Conservation (phyloP, 495 filamentous ascomycete species). For the Lasiosphaeria ovina region DNA sequence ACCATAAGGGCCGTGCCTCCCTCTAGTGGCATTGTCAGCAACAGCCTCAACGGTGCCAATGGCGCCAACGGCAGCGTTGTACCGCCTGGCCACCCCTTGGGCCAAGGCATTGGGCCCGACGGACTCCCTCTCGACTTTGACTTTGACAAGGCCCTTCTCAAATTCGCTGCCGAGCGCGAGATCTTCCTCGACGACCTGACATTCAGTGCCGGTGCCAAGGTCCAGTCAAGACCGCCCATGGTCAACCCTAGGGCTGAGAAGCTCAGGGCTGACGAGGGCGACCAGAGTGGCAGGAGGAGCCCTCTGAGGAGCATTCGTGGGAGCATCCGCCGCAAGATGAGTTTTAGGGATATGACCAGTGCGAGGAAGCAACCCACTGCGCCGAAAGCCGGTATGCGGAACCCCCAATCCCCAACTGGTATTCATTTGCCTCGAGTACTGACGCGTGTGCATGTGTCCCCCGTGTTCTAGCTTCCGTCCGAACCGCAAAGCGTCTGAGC, state of each 20-base stretch:
- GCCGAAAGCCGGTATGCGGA: slow-evolving; percentile 67
- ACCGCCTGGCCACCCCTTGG: slow-evolving; percentile 7
- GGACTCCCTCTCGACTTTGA: slow-evolving; percentile 59
- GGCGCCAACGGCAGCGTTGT: slow-evolving; percentile 14
- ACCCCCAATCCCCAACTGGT: neutral
- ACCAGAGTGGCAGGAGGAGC: slow-evolving; percentile 44
- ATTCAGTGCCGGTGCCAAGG: slow-evolving; percentile 80
- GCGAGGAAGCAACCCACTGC: slow-evolving; percentile 80
- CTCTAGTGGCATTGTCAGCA: slow-evolving; percentile 20
- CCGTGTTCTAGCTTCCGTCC: slow-evolving; percentile 68
- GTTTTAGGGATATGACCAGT: slow-evolving; percentile 91
- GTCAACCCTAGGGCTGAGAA: slow-evolving; percentile 75
- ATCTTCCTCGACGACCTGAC: slow-evolving; percentile 90
- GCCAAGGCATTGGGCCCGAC: slow-evolving; percentile 27
- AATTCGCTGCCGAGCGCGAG: slow-evolving; percentile 92
- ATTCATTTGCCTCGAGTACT: slow-evolving; percentile 15
- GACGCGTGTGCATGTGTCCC: slow-evolving; percentile 6
- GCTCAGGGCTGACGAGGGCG: slow-evolving; percentile 71
- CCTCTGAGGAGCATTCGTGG: slow-evolving; percentile 59
- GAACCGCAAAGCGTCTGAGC: slow-evolving; percentile 84
- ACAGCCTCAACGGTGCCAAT: slow-evolving; percentile 16
- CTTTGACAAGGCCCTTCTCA: slow-evolving; percentile 87
- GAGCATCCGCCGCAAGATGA: slow-evolving; percentile 82
- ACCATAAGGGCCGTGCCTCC: slow-evolving; percentile 64
- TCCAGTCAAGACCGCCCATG: slow-evolving; percentile 65